These are phyloP conservation scores for Yamadazyma atlantica DNA, from an alignment of 1,139 yeast genomes.

Conservation along the genomic window DNA sequence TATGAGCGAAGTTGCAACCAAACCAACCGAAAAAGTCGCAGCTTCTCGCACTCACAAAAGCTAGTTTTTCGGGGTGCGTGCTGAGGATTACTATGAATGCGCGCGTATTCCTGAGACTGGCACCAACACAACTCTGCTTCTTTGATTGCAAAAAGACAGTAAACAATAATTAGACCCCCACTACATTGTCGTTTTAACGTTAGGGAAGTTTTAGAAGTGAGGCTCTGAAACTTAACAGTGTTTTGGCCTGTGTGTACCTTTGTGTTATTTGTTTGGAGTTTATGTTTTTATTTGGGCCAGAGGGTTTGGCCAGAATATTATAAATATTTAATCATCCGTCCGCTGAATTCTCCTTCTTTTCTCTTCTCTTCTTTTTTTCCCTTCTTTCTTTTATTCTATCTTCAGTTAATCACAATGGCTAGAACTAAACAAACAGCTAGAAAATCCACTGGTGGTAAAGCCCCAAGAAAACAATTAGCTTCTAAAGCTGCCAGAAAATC, in stretches of 20 bases:
- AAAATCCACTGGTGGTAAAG: conserved; percentile 99
- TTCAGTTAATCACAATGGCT: conserved; percentile 60
- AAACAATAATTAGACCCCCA: too few species aligned
- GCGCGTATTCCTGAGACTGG: neutral
- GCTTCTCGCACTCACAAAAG: neutral
- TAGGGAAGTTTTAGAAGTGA: too few species aligned
- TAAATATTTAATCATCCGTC: conserved; percentile 1
- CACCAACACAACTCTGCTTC: neutral
- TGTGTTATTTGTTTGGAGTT: neutral
- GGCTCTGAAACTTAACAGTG: too few species aligned
- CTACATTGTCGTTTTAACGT: too few species aligned
- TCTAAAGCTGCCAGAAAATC: conserved; percentile 99
- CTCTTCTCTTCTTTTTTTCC: neutral
- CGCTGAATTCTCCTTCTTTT: neutral
- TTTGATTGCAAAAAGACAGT: conserved; percentile 1
- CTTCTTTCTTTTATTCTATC: neutral
- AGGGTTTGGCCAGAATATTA: neutral
- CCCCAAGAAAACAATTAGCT: conserved; percentile 99
- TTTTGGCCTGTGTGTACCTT: too few species aligned
- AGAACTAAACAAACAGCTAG: conserved; percentile 99
- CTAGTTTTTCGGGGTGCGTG: neutral
- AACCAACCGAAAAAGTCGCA: neutral
- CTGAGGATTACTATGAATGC: neutral
- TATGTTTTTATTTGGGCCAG: neutral
- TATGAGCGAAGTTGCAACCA: neutral